Conservation (phyloP, 2,329 filamentous ascomycete genomes). For the Pseudogymnoascus verrucosus region DNA sequence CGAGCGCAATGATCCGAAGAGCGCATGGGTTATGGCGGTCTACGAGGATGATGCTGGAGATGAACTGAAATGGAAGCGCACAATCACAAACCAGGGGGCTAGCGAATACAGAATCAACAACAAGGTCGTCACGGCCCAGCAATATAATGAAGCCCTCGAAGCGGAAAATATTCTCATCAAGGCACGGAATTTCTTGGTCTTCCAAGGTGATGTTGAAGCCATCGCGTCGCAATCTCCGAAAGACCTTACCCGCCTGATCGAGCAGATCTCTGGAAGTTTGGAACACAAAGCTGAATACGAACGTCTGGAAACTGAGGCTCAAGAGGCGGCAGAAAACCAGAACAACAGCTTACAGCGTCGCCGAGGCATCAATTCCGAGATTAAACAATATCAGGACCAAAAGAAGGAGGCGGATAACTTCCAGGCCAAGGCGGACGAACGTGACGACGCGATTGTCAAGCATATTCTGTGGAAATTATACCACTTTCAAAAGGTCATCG, state of each 20-base stretch:
- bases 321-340: constrained; percentile 81
- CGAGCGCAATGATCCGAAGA: constrained; percentile 78
- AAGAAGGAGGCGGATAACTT: constrained; percentile 94
- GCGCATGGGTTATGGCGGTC: constrained; percentile 97
- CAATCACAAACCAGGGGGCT: constrained; percentile 77
- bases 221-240: constrained; percentile 93
- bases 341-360: constrained; percentile 81
- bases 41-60: constrained; percentile 96
- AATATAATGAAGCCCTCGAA: constrained; percentile 91
- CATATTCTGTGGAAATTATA: constrained; percentile 96
- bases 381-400: constrained; percentile 95
- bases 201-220: constrained; percentile 95
- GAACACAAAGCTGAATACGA: constrained; percentile 96
- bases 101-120: constrained; percentile 98
- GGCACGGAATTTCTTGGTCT: constrained; percentile 94
- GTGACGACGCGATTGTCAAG: constrained; percentile 82
- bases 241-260: constrained; percentile 86
- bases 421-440: constrained; percentile 80
- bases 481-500: constrained; percentile 88
- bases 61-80: constrained; percentile 91
- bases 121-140: constrained; percentile 73
- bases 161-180: constrained; percentile 96
- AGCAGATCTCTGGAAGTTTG: constrained; percentile 93
- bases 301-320: constrained; percentile 73
- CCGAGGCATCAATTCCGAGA: constrained; percentile 92